These are phyloP conservation scores for Mycogone perniciosa DNA, from an alignment of 2,329 filamentous ascomycete genomes.

Conservation along the genomic window DNA sequence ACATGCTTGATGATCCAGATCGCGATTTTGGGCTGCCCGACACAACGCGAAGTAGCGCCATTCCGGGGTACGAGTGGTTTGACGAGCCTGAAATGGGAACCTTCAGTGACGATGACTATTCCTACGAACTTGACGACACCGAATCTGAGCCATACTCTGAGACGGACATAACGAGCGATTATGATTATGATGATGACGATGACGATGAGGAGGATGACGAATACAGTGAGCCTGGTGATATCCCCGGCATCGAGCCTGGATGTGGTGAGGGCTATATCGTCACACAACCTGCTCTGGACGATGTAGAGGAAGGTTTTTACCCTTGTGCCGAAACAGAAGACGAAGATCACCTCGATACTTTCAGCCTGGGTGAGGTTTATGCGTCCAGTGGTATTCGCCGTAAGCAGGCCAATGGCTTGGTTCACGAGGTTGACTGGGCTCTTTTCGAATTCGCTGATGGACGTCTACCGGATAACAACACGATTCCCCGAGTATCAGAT, in stretches of 20 bases:
- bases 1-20: conserved; percentile 77
- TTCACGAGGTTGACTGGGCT: conserved; percentile 95
- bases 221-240: conserved; percentile 63
- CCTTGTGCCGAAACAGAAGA: conserved; percentile 64
- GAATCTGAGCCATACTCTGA: conserved; percentile 50
- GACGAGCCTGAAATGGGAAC: conserved; percentile 36
- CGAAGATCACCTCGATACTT: conserved; percentile 77
- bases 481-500: conserved; percentile 44
- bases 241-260: conserved; percentile 67
- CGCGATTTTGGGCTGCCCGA: conserved; percentile 31
- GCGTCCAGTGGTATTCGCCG: conserved; percentile 86
- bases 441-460: conserved; percentile 72
- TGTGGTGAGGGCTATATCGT: conserved; percentile 73
- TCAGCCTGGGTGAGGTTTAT: conserved; percentile 74
- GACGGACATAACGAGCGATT: conserved; percentile 48
- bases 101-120: conserved; percentile 46
- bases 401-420: conserved; percentile 61
- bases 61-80: conserved; percentile 36
- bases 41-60: conserved; percentile 34
- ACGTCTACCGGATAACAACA: conserved; percentile 65
- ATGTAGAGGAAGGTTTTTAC: conserved; percentile 77
- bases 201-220: conserved; percentile 47
- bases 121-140: conserved; percentile 56
- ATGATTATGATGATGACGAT: conserved; percentile 47
- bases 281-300: conserved; percentile 87